Base-by-base conservation (phyloP, 306 rosid species). In the Nissolia schottii region DNA sequence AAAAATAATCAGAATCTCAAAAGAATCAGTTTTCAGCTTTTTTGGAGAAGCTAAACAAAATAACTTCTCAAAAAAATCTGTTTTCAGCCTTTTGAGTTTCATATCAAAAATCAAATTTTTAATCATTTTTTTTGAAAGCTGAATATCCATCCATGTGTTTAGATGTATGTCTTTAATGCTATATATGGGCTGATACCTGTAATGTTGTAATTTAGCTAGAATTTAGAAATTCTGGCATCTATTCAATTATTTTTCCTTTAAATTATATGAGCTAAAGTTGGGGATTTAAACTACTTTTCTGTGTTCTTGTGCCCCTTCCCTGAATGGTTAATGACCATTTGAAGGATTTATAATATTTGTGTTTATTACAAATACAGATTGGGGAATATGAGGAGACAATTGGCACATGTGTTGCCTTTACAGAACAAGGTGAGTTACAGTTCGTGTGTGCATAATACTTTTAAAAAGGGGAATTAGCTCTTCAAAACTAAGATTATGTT, bases 361-460 rank as follows among this genome's bases (percentile, higher is more conserved):
- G 77, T 74, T 59, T 38, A 23, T 23, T 32, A 16, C 78, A 86
- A 87, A 69, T 86, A n/a, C 82, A 90, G 96, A 77, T 90, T 3
- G 98, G 97, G 38, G 85, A 90, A 63, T 92, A 88, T 38, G 86
- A 87, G 51, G 96, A 88, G 85, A 79, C 92, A 24, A 76, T 92
- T 34, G 96, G 96, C 57, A 85, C 93, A 6, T 84, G 93, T 78
- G 73, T 92, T 73, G 74, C 88, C 56, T 92, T 90, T 61, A 74
- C 77, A 4, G 90, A 92, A 77, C 83, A 87, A 80, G 91, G 92
- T 87, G 62, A 74, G 77, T 70, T 64, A 32, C 43, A 22, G 16
- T 49, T 69, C 29, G 29, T 74, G 43, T 27, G 25, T 71, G 38
- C 48, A 11, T 4, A 70, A n/a, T 55, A 37, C 25, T 69, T 24